These are phyloP conservation scores for Trypanosoma mega DNA, from an alignment of 208 protist species.

Conservation along the genomic window DNA sequence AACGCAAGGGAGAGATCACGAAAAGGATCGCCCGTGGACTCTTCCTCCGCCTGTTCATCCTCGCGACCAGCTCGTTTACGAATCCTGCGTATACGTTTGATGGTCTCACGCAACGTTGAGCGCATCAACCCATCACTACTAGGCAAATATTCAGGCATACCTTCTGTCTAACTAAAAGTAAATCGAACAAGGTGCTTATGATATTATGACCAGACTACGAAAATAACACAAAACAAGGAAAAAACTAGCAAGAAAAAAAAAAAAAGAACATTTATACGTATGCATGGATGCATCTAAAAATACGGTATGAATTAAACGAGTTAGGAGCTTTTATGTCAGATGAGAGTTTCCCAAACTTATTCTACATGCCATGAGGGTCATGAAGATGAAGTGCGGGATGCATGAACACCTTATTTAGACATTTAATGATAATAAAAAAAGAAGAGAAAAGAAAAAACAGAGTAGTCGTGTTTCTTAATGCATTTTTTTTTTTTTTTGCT, in stretches of 20 bases:
- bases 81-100: constrained; percentile 58
- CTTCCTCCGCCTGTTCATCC: constrained; percentile 36
- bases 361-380: too few species aligned
- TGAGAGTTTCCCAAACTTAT: neutral
- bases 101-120: constrained; percentile 70
- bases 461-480: constrained; percentile 11
- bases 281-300: too few species aligned
- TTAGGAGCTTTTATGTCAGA: constrained; percentile 8
- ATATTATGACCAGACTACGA: neutral
- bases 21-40: constrained; percentile 54
- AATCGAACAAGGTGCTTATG: neutral
- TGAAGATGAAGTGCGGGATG: neutral
- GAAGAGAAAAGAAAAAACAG: constrained; percentile 10
- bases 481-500: constrained; percentile 1
- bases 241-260: constrained; percentile 10
- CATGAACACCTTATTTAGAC: constrained; percentile 5
- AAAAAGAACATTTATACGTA: constrained; percentile 6
- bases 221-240: neutral
- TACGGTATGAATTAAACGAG: too few species aligned
- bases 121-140: constrained; percentile 62
- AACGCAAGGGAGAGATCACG: constrained; percentile 50
- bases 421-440: constrained; percentile 14
- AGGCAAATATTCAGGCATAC: constrained; percentile 47
- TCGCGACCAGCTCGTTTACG: constrained; percentile 44
- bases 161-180: neutral